Evolutionary conservation across 2,329 filamentous ascomycete genomes (phyloP).

Genomic region (Hypoxylon sp.): DNA sequence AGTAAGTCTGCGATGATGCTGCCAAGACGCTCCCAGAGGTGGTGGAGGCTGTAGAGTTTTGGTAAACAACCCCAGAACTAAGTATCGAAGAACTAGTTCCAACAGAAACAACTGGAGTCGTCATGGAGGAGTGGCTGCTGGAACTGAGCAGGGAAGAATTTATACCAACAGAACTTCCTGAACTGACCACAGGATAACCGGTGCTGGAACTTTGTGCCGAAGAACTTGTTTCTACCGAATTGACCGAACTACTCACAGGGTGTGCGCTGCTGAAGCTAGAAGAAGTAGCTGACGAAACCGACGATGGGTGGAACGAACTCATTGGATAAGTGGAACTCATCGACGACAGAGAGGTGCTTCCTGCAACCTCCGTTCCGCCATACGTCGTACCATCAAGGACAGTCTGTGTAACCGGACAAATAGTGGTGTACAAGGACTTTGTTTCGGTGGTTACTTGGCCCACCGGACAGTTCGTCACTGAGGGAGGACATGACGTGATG

Average conservation of each 20-base stretch:
- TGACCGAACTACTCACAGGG: slow-evolving; percentile 9
- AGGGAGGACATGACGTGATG: slow-evolving; percentile 50
- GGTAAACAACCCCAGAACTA: slow-evolving; percentile 39
- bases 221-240: slow-evolving; percentile 9
- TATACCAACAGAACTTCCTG: slow-evolving; percentile 4
- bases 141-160: slow-evolving; percentile 21
- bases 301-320: slow-evolving; percentile 20
- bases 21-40: slow-evolving; percentile 15
- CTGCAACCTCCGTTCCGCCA: slow-evolving; percentile 32
- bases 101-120: slow-evolving; percentile 7
- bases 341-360: slow-evolving; percentile 20
- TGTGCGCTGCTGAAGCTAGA: slow-evolving; percentile 16
- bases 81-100: slow-evolving; percentile 25
- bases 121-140: slow-evolving; percentile 6
- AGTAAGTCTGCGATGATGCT: slow-evolving; percentile 18
- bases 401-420: slow-evolving; percentile 54
- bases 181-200: slow-evolving; percentile 2
- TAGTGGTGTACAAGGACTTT: slow-evolving; percentile 52
- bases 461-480: slow-evolving; percentile 51
- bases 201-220: slow-evolving; percentile 22
- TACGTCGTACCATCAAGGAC: slow-evolving; percentile 52
- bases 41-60: slow-evolving; percentile 37
- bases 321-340: slow-evolving; percentile 12
- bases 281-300: slow-evolving; percentile 13
- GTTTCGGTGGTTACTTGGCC: slow-evolving; percentile 52